Evolutionary conservation across 768 basidiomycete genomes (phyloP), one percentile per base, ranked within the genome.

Genomic region (Udeniomyces megalosporus): DNA sequence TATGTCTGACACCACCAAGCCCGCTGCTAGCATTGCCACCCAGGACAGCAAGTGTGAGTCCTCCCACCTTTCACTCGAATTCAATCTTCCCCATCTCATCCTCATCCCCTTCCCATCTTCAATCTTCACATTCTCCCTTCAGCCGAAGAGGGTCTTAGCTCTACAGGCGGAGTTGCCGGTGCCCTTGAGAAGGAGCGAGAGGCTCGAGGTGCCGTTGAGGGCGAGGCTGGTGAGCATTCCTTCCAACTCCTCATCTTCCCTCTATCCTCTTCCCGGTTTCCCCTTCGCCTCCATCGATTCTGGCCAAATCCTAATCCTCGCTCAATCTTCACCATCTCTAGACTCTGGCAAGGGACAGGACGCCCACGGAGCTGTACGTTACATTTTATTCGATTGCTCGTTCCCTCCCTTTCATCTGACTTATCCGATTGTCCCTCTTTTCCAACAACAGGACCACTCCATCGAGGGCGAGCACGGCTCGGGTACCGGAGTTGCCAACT

Each of bases 401-500:
- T 22, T 50, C 20, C 20, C 22, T 50, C 20, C 20, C 11, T 50
- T 22, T 42, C 17, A 12, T 45, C n/a, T 45, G 12, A 45, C 44
- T 45, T n/a, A 45, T 45, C 44, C 44, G n/a, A 12, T n/a, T 45
- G 44, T 45, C 44, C n/a, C 44, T 45, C n/a, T 45, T 45, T 12
- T n/a, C 12, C 44, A 48, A 20, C 14, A 20, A 52, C 50, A 52
- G 22, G 50, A 52, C 31, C 50, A 52, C 50, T 6, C 24, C 6
- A 4, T 52, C 26, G 28, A 17, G 17, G 50, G 50, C 24, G 50
- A 52, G 50, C 50, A 52, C 11, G 50, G 50, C 28, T 28, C 26
- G 26, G 50, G 50, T 17, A 52, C 50, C 50, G 50, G 50, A n/a
- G 50, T 52, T 28, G 50, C 50, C 50, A 52, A 52, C 50, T 52